Evolutionary conservation across 441 rosid genomes (phyloP).

Genomic region (Gossypium lobatum): DNA sequence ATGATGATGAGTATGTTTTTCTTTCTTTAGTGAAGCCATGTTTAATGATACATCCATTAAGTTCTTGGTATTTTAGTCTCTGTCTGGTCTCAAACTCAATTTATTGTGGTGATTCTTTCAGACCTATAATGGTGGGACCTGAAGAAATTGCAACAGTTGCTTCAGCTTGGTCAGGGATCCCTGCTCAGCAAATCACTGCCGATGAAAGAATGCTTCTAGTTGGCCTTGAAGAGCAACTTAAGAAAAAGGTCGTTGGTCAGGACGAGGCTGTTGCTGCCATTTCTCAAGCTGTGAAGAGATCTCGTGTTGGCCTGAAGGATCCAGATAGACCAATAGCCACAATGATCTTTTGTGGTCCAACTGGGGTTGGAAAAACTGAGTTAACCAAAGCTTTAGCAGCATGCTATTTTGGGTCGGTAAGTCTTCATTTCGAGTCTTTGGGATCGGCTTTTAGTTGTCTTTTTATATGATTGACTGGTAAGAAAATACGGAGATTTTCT

Average conservation of each 20-base stretch:
- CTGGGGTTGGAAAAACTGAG: constrained; percentile 81
- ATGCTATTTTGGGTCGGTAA: constrained; percentile 81
- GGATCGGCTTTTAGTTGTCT: not conserved
- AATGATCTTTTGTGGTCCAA: constrained; percentile 79
- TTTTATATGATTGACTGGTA: not conserved
- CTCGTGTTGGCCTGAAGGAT: constrained; percentile 66
- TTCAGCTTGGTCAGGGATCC: constrained; percentile 73
- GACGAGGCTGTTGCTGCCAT: constrained; percentile 68
- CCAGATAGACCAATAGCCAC: constrained; percentile 70
- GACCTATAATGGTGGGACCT: constrained; percentile 68
- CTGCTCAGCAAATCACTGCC: constrained; percentile 70
- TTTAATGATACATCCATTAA: constrained; percentile 7
- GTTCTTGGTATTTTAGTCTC: not conserved
- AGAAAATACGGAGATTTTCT: not conserved
- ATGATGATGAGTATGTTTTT: constrained; percentile 56
- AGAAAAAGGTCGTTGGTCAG: constrained; percentile 63
- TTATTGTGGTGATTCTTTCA: constrained; percentile 30
- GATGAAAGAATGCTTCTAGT: constrained; percentile 59
- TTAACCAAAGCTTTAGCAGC: constrained; percentile 68
- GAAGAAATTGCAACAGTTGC: constrained; percentile 75
- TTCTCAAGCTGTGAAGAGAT: constrained; percentile 75
- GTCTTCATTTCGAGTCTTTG: constrained; percentile 18
- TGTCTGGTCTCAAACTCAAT: constrained; percentile 5
- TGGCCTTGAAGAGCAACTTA: constrained; percentile 60
- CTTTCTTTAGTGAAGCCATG: constrained; percentile 3